phyloP scores from a whole-genome alignment of 177 flowering plant genomes.

The Vitis hybrid region DNA sequence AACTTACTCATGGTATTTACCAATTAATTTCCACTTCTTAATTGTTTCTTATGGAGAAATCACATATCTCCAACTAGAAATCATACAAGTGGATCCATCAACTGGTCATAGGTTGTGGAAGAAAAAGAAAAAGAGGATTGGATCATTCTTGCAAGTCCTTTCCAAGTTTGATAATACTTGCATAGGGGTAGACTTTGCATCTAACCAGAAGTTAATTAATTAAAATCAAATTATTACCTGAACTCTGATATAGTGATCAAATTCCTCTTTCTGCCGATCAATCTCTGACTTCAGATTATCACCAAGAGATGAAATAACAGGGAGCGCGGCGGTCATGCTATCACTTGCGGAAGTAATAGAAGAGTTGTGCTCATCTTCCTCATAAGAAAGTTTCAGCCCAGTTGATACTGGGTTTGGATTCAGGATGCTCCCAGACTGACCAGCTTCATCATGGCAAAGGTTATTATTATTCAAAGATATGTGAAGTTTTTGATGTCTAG shows the following conservation, averaged over 20 bases:
- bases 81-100: too few relatives aligned
- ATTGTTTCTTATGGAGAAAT: too few relatives aligned
- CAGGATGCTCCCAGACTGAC: slow-evolving; percentile 37
- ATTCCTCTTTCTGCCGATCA: slow-evolving; percentile 63
- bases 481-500: slow-evolving; percentile 54
- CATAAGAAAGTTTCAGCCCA: slow-evolving; percentile 70
- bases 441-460: slow-evolving; percentile 46
- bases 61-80: too few relatives aligned
- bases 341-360: slow-evolving; percentile 66
- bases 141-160: too few relatives aligned
- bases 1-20: too few relatives aligned
- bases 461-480: slow-evolving; percentile 50
- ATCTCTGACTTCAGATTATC: slow-evolving; percentile 56
- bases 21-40: too few relatives aligned
- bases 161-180: too few relatives aligned
- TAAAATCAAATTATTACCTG: slow-evolving; percentile 42
- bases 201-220: not conserved
- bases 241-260: slow-evolving; percentile 56
- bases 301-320: slow-evolving; percentile 45
- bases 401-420: slow-evolving; percentile 70
- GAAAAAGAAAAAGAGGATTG: too few relatives aligned
- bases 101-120: too few relatives aligned
- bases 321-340: slow-evolving; percentile 40
- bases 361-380: slow-evolving; percentile 75
- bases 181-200: not conserved